Percentiles rank a stretch among this genome's conserved stretches.
Evolutionary conservation across 1,139 yeast genomes (phyloP).

Genomic region (Geotrichum citri-aurantii): DNA sequence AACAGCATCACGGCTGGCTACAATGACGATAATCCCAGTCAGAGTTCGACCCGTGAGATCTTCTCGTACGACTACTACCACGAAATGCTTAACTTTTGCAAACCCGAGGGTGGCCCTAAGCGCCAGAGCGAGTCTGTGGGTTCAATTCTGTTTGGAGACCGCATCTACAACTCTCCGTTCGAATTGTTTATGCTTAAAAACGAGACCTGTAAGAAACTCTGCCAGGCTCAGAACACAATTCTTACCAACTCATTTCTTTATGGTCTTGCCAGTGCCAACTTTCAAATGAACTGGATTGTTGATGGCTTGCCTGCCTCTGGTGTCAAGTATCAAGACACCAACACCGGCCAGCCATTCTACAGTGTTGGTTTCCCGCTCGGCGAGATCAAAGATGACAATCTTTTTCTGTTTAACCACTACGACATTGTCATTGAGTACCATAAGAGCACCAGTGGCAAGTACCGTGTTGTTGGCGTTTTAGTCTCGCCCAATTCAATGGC

Average conservation of each 20-base stretch:
- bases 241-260: neutral
- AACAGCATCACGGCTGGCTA: constrained; percentile 84
- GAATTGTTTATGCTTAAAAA: constrained; percentile 4
- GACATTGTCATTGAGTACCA: constrained; percentile 79
- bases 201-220: neutral
- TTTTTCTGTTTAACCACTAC: constrained; percentile 73
- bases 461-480: constrained; percentile 85
- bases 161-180: constrained; percentile 5
- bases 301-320: constrained; percentile 4
- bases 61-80: constrained; percentile 4
- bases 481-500: constrained; percentile 63
- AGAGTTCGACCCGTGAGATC: neutral
- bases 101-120: constrained; percentile 1
- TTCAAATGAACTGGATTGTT: constrained; percentile 4
- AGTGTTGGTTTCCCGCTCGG: constrained; percentile 84
- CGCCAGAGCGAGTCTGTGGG: constrained; percentile 3
- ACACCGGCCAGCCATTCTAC: constrained; percentile 42
- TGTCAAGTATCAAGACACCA: constrained; percentile 39
- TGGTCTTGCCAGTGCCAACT: neutral
- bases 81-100: neutral
- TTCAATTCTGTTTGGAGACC: constrained; percentile 5
- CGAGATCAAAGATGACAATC: constrained; percentile 21
- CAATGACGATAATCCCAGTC: constrained; percentile 28
- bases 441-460: constrained; percentile 55
- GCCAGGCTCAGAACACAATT: neutral